Percentiles rank a stretch among this genome's conserved stretches.
These are phyloP conservation scores for Phytophthora ramorum DNA, from an alignment of 352 stramenopile genomes.

Conservation along the genomic window DNA sequence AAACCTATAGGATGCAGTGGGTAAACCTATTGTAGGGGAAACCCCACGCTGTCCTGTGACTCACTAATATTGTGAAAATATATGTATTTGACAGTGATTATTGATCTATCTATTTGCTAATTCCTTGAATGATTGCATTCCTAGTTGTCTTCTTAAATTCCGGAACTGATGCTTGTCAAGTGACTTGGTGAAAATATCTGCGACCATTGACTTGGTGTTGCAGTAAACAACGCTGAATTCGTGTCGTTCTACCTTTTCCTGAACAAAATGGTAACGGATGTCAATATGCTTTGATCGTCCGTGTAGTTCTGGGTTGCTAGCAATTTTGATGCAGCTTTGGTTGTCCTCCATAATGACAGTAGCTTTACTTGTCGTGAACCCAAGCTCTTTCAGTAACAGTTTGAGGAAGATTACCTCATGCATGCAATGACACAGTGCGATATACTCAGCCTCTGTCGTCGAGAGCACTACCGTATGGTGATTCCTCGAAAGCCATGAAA, in stretches of 20 bases:
- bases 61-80: no score
- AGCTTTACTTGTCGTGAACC: not conserved
- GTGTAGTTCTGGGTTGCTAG: conserved; percentile 38
- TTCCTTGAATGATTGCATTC: no score
- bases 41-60: not conserved
- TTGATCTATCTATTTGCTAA: no score
- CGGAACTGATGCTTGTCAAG: conserved; percentile 2
- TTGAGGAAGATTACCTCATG: not conserved
- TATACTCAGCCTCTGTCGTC: no score
- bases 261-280: conserved; percentile 40
- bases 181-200: conserved; percentile 42
- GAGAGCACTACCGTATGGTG: no score
- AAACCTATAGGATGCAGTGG: not conserved
- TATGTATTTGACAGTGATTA: no score
- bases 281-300: conserved; percentile 42
- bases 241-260: conserved; percentile 36
- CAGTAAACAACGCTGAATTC: conserved; percentile 33
- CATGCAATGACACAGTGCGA: not conserved
- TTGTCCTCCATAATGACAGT: conserved; percentile 39
- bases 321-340: conserved; percentile 41
- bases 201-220: conserved; percentile 30
- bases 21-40: not conserved
- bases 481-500: no score
- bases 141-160: no score
- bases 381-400: not conserved